Conservation (phyloP, 495 filamentous ascomycete species). For the Parmelia sp. region DNA sequence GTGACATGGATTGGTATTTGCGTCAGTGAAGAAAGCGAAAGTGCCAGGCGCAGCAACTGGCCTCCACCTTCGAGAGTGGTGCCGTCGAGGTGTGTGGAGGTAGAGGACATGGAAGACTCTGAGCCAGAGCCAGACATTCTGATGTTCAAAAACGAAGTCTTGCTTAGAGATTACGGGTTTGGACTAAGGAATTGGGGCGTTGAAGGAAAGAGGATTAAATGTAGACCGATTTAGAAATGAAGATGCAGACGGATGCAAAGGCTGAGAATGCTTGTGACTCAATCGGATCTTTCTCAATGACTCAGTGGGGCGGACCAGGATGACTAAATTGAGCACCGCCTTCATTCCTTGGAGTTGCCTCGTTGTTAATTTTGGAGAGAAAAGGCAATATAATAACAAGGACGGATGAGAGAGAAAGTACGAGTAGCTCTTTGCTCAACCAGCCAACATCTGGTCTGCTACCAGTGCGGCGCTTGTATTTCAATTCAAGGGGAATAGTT, state of each 20-base stretch:
- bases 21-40: constrained; percentile 63
- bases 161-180: not conserved
- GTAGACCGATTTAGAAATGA: not conserved
- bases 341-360: not conserved
- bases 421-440: not conserved
- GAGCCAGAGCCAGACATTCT: constrained; percentile 1
- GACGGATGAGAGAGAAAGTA: not conserved
- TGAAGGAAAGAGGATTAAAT: not conserved
- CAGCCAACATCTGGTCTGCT: not conserved
- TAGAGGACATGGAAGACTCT: not conserved
- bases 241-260: not conserved
- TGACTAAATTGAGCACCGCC: not conserved
- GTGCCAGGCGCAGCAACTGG: constrained; percentile 68
- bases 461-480: too few relatives aligned
- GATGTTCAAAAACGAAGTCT: not conserved
- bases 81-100: constrained; percentile 51
- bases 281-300: not conserved
- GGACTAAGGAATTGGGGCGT: not conserved
- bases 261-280: not conserved
- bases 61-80: constrained; percentile 77
- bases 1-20: constrained; percentile 57
- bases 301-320: not conserved
- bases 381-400: not conserved
- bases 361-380: not conserved
- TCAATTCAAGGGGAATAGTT: not conserved